Conservation (phyloP, 768 basidiomycete genomes). For the Macrocybe gigantea region DNA sequence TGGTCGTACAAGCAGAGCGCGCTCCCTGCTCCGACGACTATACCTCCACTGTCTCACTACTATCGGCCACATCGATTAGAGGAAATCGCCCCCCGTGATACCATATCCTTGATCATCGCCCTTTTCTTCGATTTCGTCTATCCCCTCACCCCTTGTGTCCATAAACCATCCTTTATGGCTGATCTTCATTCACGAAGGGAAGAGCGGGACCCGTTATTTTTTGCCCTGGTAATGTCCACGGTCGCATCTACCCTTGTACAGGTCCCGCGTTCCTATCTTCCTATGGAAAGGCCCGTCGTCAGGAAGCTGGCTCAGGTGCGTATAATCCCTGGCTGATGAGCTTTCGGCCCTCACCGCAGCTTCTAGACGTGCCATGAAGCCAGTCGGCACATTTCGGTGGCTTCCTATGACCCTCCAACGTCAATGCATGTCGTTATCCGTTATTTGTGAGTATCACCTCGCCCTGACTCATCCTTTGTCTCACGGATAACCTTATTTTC, state of each 20-base stretch:
- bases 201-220: slow-evolving; percentile 86
- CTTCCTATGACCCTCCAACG: slow-evolving; percentile 77
- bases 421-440: slow-evolving; percentile 84
- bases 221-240: slow-evolving; percentile 85
- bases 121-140: slow-evolving; percentile 95
- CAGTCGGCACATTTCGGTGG: slow-evolving; percentile 73
- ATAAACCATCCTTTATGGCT: slow-evolving; percentile 90
- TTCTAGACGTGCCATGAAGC: slow-evolving; percentile 71
- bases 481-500: slow-evolving; percentile 3
- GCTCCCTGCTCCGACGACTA: slow-evolving; percentile 36
- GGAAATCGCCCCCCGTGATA: slow-evolving; percentile 76
- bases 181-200: slow-evolving; percentile 76
- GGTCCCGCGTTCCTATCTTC: slow-evolving; percentile 82
- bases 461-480: slow-evolving; percentile 3
- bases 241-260: slow-evolving; percentile 86
- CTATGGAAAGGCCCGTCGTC: slow-evolving; percentile 82
- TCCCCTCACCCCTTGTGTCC: slow-evolving; percentile 84
- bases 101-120: slow-evolving; percentile 74
- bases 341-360: not conserved
- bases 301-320: slow-evolving; percentile 65
- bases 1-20: slow-evolving; percentile 65
- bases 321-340: not conserved
- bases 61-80: slow-evolving; percentile 75
- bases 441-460: slow-evolving; percentile 62
- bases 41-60: slow-evolving; percentile 66